Evolutionary conservation across 2,329 filamentous ascomycete genomes (phyloP).

Genomic region (Colletotrichum falcatum): DNA sequence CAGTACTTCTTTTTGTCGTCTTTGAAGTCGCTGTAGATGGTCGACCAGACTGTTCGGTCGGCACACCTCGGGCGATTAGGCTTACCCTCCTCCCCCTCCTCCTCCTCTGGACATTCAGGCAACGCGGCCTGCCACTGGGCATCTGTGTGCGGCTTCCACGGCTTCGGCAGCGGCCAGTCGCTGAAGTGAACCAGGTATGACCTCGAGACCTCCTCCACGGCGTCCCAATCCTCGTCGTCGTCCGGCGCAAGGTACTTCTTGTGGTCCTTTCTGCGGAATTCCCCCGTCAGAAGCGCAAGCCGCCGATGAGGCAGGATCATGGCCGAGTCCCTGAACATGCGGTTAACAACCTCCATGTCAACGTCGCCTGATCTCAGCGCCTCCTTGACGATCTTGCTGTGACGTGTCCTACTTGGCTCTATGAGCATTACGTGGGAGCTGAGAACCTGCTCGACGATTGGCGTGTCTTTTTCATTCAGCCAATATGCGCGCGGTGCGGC

Average conservation of each 20-base stretch:
- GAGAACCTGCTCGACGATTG: conserved; percentile 55
- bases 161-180: conserved; percentile 77
- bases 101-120: conserved; percentile 16
- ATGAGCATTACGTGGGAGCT: conserved; percentile 67
- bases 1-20: conserved; percentile 28
- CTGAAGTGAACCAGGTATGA: conserved; percentile 78
- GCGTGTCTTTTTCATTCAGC: conserved; percentile 66
- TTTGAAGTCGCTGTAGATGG: conserved; percentile 28
- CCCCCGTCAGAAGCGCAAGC: conserved; percentile 71
- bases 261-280: conserved; percentile 68
- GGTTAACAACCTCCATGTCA: conserved; percentile 77
- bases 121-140: conserved; percentile 34
- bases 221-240: conserved; percentile 68
- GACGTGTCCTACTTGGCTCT: conserved; percentile 53
- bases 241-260: conserved; percentile 59
- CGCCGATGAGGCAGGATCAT: conserved; percentile 73
- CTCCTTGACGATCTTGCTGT: conserved; percentile 55
- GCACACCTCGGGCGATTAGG: conserved; percentile 21
- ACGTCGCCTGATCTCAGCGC: conserved; percentile 57
- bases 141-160: conserved; percentile 50
- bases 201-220: conserved; percentile 63
- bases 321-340: conserved; percentile 68
- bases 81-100: background rate
- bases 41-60: conserved; percentile 27
- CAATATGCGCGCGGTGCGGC: conserved; percentile 81